A percentile compares a stretch with the other conserved stretches of the same genome.
Evolutionary conservation across 2,329 filamentous ascomycete genomes (phyloP).

Genomic region (Dactylellina leptospora): DNA sequence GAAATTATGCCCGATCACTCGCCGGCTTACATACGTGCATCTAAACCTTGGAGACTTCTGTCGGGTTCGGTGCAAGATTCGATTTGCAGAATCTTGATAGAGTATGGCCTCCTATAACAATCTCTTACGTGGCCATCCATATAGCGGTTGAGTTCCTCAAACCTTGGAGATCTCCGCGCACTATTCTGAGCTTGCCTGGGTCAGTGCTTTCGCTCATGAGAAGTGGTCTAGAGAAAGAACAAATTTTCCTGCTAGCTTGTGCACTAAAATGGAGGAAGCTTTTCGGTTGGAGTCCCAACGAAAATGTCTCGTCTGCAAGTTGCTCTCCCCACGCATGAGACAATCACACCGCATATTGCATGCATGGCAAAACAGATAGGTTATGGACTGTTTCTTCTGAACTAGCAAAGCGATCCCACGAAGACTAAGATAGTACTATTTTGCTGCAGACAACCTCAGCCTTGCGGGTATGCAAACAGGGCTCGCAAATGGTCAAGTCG

Average conservation of each 20-base stretch:
- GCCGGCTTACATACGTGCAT: no score
- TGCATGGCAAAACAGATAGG: conserved; percentile 22
- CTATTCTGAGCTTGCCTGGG: conserved; percentile 13
- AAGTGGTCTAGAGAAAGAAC: conserved; percentile 22
- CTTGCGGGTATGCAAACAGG: conserved; percentile 52
- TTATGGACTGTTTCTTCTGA: conserved; percentile 21
- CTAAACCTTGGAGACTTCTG: no score
- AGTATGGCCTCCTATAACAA: not conserved
- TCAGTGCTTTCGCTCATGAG: conserved; percentile 34
- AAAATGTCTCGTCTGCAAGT: conserved; percentile 43
- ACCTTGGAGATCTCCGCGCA: conserved; percentile 33
- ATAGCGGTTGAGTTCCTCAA: conserved; percentile 9
- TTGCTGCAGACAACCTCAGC: conserved; percentile 39
- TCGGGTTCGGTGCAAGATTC: no score
- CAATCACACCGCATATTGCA: conserved; percentile 51
- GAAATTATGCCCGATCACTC: no score
- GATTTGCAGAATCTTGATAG: no score
- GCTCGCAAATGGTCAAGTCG: conserved; percentile 6
- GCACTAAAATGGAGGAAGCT: conserved; percentile 10
- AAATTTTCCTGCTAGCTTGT: not conserved
- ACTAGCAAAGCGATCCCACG: conserved; percentile 31
- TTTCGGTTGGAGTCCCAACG: conserved; percentile 17
- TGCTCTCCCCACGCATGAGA: conserved; percentile 30
- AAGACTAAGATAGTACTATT: conserved; percentile 14
- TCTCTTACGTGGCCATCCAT: conserved; percentile 40